These are phyloP conservation scores for Fragaria vesca DNA, from an alignment of 306 rosid species.

Conservation along the genomic window DNA sequence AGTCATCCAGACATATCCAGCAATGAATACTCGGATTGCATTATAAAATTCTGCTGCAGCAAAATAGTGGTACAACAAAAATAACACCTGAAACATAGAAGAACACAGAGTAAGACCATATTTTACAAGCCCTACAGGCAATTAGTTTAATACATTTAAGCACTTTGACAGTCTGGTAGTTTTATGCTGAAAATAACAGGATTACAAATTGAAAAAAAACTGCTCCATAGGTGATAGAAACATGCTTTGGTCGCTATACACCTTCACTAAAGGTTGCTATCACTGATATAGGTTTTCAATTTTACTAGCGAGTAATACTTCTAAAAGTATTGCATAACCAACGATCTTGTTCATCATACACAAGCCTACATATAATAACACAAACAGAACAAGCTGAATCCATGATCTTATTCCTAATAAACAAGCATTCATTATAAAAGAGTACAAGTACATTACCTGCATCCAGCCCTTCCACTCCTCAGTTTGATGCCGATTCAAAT, in stretches of 20 bases:
- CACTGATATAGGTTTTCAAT: not conserved
- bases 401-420: conserved; percentile 2
- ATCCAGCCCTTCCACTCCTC: conserved; percentile 99
- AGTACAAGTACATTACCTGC: conserved; percentile 55
- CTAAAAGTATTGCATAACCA: not conserved
- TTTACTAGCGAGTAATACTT: not conserved
- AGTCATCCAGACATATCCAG: conserved; percentile 98
- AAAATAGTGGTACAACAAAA: conserved; percentile 94
- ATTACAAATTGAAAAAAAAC: conserved; percentile 14
- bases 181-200: conserved; percentile 15
- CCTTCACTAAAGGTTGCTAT: not conserved
- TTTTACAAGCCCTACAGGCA: not conserved
- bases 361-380: not conserved
- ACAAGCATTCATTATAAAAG: conserved; percentile 7
- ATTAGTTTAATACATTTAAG: no score
- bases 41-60: conserved; percentile 87
- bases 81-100: conserved; percentile 56
- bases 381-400: conserved; percentile 6
- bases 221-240: conserved; percentile 6
- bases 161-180: not conserved
- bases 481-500: conserved; percentile 95
- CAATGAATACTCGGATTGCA: conserved; percentile 76
- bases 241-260: not conserved
- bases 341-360: conserved; percentile 12
- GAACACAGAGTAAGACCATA: not conserved